Evolutionary conservation across 345 rosid genomes (phyloP).

Genomic region (Clarkia xantiana): DNA sequence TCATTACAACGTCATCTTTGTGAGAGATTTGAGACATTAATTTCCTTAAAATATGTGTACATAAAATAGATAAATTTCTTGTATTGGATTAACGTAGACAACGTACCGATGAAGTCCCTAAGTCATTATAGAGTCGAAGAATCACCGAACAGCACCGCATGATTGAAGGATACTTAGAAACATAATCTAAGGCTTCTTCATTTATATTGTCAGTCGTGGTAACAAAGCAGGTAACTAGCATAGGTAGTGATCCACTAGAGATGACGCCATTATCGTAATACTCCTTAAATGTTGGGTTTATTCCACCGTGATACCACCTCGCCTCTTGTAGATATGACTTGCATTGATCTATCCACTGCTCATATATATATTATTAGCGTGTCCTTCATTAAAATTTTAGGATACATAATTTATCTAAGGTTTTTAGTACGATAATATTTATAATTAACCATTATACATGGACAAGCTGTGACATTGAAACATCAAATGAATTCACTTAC

Average conservation of each 20-base stretch:
- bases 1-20: no score
- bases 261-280: constrained; percentile 7
- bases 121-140: constrained; percentile 9
- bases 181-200: constrained; percentile 2
- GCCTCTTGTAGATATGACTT: constrained; percentile 8
- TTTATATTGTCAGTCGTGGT: background rate
- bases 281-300: constrained; percentile 5
- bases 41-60: no score
- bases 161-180: background rate
- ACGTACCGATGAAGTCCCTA: constrained; percentile 8
- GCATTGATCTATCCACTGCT: constrained; percentile 9
- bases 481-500: no score
- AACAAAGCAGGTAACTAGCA: constrained; percentile 4
- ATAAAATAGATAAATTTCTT: no score
- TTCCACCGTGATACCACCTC: constrained; percentile 8
- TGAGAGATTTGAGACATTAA: no score
- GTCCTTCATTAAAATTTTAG: no score
- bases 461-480: no score
- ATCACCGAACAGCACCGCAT: constrained; percentile 2
- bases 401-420: no score
- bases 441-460: no score
- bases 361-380: no score
- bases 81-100: background rate
- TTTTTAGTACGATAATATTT: no score
- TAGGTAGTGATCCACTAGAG: background rate